A percentile compares a stretch with the other conserved stretches of the same genome.
phyloP scores from a whole-genome alignment of 768 basidiomycete genomes.

The Candolleomyces eurysporus region DNA sequence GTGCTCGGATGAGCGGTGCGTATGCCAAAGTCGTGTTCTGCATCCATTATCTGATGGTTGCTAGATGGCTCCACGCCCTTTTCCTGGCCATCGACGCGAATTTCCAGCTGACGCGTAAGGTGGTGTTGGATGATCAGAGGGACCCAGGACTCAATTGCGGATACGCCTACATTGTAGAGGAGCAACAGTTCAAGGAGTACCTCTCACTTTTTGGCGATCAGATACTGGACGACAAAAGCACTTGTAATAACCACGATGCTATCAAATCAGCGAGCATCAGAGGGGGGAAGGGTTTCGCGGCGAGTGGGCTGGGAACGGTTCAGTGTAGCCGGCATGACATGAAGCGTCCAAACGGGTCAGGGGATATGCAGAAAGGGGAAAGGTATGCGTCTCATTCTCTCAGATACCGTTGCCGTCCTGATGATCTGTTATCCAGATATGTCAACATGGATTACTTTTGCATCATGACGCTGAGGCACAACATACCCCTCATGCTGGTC shows the following conservation, averaged over 20 bases:
- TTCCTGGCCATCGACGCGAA: slow-evolving; percentile 30
- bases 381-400: too few relatives aligned
- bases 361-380: slow-evolving; percentile 34
- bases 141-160: slow-evolving; percentile 27
- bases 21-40: too few relatives aligned
- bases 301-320: slow-evolving; percentile 26
- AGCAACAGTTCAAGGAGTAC: slow-evolving; percentile 12
- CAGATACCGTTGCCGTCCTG: too few relatives aligned
- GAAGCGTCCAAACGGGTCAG: slow-evolving; percentile 22
- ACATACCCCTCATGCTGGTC: slow-evolving; percentile 5
- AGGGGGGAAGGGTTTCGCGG: slow-evolving; percentile 16
- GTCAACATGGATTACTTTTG: slow-evolving; percentile 29
- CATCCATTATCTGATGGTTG: too few relatives aligned
- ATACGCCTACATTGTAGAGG: slow-evolving; percentile 25
- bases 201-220: too few relatives aligned
- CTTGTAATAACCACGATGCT: slow-evolving; percentile 12
- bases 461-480: slow-evolving; percentile 9
- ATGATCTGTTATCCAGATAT: slow-evolving; percentile 24
- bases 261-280: slow-evolving; percentile 19
- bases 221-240: slow-evolving; percentile 17
- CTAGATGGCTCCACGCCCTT: slow-evolving; percentile 25
- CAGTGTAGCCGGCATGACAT: slow-evolving; percentile 31
- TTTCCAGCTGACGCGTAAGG: slow-evolving; percentile 25
- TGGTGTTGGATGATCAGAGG: slow-evolving; percentile 18
- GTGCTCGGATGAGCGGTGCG: slow-evolving; percentile 7